phyloP scores from a whole-genome alignment of 2,329 filamentous ascomycete species.

The Pleomassaria siparia region DNA sequence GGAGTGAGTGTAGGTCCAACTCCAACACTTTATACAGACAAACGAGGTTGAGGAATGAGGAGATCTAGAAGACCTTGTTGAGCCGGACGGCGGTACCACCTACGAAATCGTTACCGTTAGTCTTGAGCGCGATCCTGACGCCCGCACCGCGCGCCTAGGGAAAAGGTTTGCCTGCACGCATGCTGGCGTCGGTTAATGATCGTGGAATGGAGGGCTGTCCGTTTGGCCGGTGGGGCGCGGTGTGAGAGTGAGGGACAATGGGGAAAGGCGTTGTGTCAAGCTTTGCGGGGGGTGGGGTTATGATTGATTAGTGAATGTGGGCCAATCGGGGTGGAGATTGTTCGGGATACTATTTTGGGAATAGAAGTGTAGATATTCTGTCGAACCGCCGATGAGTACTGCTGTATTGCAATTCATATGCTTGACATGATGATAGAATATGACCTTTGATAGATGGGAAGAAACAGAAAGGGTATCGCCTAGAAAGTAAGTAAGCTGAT shows the following conservation, averaged over 20 bases:
- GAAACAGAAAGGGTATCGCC: too few species aligned
- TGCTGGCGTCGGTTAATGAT: constrained; percentile 4
- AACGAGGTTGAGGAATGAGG: neutral
- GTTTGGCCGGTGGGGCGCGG: neutral
- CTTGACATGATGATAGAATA: too few species aligned
- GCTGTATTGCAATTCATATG: too few species aligned
- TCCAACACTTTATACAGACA: neutral
- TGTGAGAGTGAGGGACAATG: constrained; percentile 7
- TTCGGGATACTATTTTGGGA: neutral
- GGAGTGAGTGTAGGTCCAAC: constrained; percentile 1
- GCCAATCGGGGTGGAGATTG: neutral
- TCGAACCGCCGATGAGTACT: too few species aligned
- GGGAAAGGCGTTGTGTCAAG: constrained; percentile 9
- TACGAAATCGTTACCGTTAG: neutral
- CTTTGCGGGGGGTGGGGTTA: constrained; percentile 46
- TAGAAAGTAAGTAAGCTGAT: too few species aligned
- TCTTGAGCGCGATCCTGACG: neutral
- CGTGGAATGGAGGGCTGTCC: constrained; percentile 4
- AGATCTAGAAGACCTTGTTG: neutral
- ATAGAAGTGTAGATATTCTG: too few species aligned
- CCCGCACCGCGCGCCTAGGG: neutral
- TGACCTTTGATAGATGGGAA: too few species aligned
- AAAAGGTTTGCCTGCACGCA: constrained; percentile 7
- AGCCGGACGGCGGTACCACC: neutral
- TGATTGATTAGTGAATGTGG: neutral